Evolutionary conservation across 768 basidiomycete genomes (phyloP).

Genomic region (Trametes cingulata): DNA sequence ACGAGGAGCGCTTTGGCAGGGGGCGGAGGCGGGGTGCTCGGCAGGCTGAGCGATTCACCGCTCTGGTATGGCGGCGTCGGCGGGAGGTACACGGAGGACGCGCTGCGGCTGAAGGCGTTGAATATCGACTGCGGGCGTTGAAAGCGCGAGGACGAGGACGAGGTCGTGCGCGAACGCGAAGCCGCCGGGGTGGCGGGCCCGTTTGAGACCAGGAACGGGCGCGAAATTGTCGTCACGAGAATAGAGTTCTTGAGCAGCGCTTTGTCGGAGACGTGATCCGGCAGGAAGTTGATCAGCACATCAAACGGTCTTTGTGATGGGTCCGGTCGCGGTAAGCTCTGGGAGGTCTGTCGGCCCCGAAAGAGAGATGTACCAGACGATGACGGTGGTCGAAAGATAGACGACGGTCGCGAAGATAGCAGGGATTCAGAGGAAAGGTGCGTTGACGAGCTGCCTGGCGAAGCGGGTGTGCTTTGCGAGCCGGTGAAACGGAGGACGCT

Average conservation of each 20-base stretch:
- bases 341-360: constrained; percentile 4
- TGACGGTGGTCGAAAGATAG: constrained; percentile 15
- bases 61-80: constrained; percentile 12
- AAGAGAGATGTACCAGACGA: constrained; percentile 12
- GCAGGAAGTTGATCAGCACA: constrained; percentile 40
- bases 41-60: constrained; percentile 13
- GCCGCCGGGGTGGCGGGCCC: background rate
- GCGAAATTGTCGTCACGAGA: constrained; percentile 41
- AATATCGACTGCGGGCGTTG: constrained; percentile 15
- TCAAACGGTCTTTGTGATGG: constrained; percentile 40
- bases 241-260: constrained; percentile 40
- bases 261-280: constrained; percentile 33
- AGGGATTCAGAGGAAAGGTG: constrained; percentile 18
- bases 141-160: constrained; percentile 10
- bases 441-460: constrained; percentile 24
- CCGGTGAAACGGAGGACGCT: constrained; percentile 23
- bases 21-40: background rate
- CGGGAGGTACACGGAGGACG: constrained; percentile 16
- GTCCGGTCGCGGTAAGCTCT: constrained; percentile 31
- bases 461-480: constrained; percentile 26
- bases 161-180: background rate
- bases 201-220: constrained; percentile 36
- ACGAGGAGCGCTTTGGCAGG: constrained; percentile 30
- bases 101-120: constrained; percentile 13
- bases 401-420: constrained; percentile 3